phyloP scores from a whole-genome alignment of 768 basidiomycete genomes.

The Panellus pusillus region DNA sequence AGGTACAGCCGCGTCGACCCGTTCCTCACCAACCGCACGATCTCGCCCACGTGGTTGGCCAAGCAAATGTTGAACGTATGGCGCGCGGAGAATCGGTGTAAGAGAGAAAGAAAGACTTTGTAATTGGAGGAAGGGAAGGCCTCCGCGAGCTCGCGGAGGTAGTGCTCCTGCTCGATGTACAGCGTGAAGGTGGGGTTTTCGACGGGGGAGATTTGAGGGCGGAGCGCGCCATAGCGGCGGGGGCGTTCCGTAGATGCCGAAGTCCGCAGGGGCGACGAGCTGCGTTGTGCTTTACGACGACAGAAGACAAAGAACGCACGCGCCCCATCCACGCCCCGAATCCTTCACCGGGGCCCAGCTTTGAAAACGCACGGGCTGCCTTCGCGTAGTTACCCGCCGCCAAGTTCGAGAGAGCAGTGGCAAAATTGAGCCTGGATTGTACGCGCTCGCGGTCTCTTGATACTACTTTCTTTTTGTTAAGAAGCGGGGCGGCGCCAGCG shows the following conservation, averaged over 20 bases:
- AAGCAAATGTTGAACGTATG: conserved; percentile 81
- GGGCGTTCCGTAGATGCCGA: conserved; percentile 80
- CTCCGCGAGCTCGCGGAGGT: conserved; percentile 82
- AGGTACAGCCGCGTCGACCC: conserved; percentile 88
- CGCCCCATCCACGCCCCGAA: conserved; percentile 75
- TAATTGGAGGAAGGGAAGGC: conserved; percentile 88
- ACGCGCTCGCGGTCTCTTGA: conserved; percentile 65
- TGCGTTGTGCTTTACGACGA: conserved; percentile 25
- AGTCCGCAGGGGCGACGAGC: conserved; percentile 79
- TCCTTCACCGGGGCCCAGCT: conserved; percentile 63
- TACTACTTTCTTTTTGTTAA: conserved; percentile 40
- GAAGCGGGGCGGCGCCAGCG: conserved; percentile 13
- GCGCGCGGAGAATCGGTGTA: conserved; percentile 73
- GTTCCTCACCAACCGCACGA: conserved; percentile 71
- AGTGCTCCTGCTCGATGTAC: conserved; percentile 89
- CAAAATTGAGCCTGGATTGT: conserved; percentile 79
- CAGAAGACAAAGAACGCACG: conserved; percentile 34
- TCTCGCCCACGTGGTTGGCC: conserved; percentile 58
- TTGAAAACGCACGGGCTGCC: conserved; percentile 73
- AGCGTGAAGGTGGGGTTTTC: conserved; percentile 70
- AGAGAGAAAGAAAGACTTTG: conserved; percentile 74
- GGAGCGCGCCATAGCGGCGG: conserved; percentile 72
- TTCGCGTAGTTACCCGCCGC: conserved; percentile 75
- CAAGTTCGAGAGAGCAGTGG: conserved; percentile 74
- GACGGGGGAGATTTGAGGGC: conserved; percentile 68